Percentiles rank a stretch among this genome's conserved stretches.
Evolutionary conservation across 306 rosid genomes (phyloP).

Genomic region (Ceratonia siliqua): DNA sequence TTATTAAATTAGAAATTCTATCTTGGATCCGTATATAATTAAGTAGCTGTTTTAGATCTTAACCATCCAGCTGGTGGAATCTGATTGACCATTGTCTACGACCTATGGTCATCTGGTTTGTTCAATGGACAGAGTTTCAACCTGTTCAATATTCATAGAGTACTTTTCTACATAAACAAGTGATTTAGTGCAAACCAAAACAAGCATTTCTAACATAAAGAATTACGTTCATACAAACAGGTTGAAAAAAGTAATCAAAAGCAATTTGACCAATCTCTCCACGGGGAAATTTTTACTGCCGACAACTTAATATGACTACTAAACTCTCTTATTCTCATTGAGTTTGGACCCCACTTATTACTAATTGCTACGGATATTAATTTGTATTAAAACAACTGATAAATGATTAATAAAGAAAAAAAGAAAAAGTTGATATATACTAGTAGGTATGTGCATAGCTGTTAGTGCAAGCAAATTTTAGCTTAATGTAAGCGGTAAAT

Average conservation of each 20-base stretch:
- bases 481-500: background rate
- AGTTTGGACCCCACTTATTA: background rate
- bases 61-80: constrained; percentile 14
- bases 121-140: background rate
- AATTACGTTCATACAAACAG: background rate
- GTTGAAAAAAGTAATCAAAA: background rate
- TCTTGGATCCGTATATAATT: background rate
- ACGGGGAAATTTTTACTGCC: background rate
- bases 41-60: background rate
- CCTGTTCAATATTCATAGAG: background rate
- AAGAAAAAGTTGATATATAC: background rate
- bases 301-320: background rate
- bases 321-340: background rate
- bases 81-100: constrained; percentile 23
- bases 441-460: background rate
- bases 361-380: too few relatives aligned
- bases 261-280: background rate
- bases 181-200: background rate
- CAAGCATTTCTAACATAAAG: background rate
- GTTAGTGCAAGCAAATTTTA: background rate
- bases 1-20: too few relatives aligned
- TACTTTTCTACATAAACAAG: background rate
- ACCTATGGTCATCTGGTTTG: constrained; percentile 3
- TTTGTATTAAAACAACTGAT: background rate
- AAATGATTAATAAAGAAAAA: background rate